A percentile compares a stretch with the other conserved stretches of the same genome.
These are phyloP conservation scores for Boletus reticulatus DNA, from an alignment of 768 basidiomycete genomes.

Conservation along the genomic window DNA sequence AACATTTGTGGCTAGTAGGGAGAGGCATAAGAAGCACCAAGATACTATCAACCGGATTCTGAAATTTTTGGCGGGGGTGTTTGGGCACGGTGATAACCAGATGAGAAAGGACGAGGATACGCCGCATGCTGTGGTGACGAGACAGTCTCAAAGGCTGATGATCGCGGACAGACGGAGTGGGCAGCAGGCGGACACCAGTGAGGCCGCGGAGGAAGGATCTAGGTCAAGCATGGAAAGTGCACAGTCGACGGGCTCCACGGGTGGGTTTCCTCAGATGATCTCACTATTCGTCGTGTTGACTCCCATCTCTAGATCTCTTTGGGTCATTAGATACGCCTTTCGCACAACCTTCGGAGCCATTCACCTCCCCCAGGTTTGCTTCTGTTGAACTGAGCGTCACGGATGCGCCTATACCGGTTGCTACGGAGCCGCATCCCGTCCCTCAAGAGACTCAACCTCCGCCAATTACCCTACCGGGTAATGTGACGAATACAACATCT, in stretches of 20 bases:
- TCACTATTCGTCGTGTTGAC: slow-evolving; percentile 2
- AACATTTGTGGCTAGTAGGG: slow-evolving; percentile 83
- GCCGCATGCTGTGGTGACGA: slow-evolving; percentile 46
- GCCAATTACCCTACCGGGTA: slow-evolving; percentile 10
- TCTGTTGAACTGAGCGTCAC: slow-evolving; percentile 25
- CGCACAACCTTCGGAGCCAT: slow-evolving; percentile 35
- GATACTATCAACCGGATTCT: slow-evolving; percentile 96
- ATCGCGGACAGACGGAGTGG: slow-evolving; percentile 53
- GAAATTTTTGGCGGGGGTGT: slow-evolving; percentile 91
- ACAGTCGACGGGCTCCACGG: slow-evolving; percentile 14
- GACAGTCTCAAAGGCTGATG: slow-evolving; percentile 57
- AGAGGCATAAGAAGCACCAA: slow-evolving; percentile 87
- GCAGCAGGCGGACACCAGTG: slow-evolving; percentile 35
- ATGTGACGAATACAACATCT: slow-evolving; percentile 8
- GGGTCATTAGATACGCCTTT: slow-evolving; percentile 48
- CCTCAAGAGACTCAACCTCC: slow-evolving; percentile 16
- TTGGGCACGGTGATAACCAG: slow-evolving; percentile 54
- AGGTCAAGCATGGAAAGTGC: slow-evolving; percentile 29
- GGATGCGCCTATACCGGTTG: slow-evolving; percentile 15
- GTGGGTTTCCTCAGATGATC: background rate
- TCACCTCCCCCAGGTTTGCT: slow-evolving; percentile 23
- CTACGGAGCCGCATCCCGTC: slow-evolving; percentile 10
- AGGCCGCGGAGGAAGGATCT: slow-evolving; percentile 42
- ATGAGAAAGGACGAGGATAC: slow-evolving; percentile 35
- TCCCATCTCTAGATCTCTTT: slow-evolving; percentile 34